Conservation (phyloP, 2,329 filamentous ascomycete species). For the Verticillium klebahnii region DNA sequence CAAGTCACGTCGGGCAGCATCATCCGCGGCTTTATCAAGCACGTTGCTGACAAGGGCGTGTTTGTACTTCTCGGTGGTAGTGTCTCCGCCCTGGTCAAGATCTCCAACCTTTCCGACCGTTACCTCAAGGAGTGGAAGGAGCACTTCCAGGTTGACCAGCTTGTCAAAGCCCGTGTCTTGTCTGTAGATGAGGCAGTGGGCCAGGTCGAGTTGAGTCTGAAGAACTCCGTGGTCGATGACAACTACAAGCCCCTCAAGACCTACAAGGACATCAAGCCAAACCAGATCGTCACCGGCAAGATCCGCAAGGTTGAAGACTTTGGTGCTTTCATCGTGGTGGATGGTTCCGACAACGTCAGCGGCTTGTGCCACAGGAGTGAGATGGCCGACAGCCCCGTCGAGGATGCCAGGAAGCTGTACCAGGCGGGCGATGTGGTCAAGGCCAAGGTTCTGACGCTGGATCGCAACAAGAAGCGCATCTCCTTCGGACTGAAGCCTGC, state of each 20-base stretch:
- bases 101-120: slow-evolving; percentile 83
- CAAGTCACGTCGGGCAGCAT: slow-evolving; percentile 74
- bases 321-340: slow-evolving; percentile 88
- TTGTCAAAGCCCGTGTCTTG: slow-evolving; percentile 83
- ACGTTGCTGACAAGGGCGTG: slow-evolving; percentile 81
- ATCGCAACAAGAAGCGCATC: slow-evolving; percentile 70
- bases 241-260: slow-evolving; percentile 70
- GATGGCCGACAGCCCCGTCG: slow-evolving; percentile 78
- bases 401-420: slow-evolving; percentile 86
- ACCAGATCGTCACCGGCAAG: slow-evolving; percentile 82
- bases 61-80: slow-evolving; percentile 81
- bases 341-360: slow-evolving; percentile 82
- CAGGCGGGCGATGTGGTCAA: slow-evolving; percentile 90
- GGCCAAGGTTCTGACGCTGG: slow-evolving; percentile 77
- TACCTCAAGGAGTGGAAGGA: slow-evolving; percentile 96
- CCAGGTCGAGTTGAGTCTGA: slow-evolving; percentile 82
- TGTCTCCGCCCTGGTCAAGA: slow-evolving; percentile 76
- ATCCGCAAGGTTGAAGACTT: slow-evolving; percentile 93
- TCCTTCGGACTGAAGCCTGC: slow-evolving; percentile 91
- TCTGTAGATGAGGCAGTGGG: slow-evolving; percentile 62
- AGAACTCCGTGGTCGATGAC: slow-evolving; percentile 76
- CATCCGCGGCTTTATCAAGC: slow-evolving; percentile 87
- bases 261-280: slow-evolving; percentile 71
- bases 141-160: slow-evolving; percentile 79
- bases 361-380: slow-evolving; percentile 90